Percentiles rank a stretch among this genome's conserved stretches.
Evolutionary conservation across 1,139 yeast species (phyloP).

Genomic region (Geotrichum restrictum): DNA sequence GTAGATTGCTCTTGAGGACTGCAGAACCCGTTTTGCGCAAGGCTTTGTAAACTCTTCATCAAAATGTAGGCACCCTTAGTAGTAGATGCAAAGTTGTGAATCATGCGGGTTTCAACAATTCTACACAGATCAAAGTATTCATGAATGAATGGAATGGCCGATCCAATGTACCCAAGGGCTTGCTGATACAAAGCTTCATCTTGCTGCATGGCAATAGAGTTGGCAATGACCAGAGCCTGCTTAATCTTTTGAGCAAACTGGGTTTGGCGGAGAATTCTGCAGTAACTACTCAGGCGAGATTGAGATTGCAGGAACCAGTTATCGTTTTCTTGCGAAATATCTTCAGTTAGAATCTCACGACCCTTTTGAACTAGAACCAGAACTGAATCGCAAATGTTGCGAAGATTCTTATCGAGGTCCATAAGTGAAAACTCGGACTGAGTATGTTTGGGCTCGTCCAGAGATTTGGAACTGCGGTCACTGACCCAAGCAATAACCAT

Average conservation of each 20-base stretch:
- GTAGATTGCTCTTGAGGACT: conserved; percentile 78
- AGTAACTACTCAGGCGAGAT: conserved; percentile 42
- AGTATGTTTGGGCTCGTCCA: not conserved
- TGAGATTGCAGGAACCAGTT: conserved; percentile 63
- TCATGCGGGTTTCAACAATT: conserved; percentile 24
- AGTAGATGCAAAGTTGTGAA: conserved; percentile 36
- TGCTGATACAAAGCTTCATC: conserved; percentile 39
- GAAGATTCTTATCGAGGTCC: conserved; percentile 22
- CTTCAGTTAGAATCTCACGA: conserved; percentile 37
- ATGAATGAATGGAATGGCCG: conserved; percentile 39
- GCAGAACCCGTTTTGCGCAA: conserved; percentile 89
- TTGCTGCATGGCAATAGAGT: conserved; percentile 12
- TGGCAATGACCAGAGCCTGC: conserved; percentile 17
- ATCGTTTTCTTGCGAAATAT: conserved; percentile 46
- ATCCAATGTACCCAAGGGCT: conserved; percentile 30
- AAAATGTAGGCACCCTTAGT: conserved; percentile 62
- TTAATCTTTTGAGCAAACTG: conserved; percentile 17
- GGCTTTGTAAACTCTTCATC: conserved; percentile 51
- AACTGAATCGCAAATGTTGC: conserved; percentile 53
- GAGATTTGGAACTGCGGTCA: conserved; percentile 7
- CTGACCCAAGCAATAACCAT: conserved; percentile 17
- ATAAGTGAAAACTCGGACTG: conserved; percentile 6
- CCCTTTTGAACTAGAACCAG: conserved; percentile 65
- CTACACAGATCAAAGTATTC: conserved; percentile 32
- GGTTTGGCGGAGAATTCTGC: conserved; percentile 35